phyloP scores from a whole-genome alignment of 441 rosid genomes.

The Adansonia grandidieri region DNA sequence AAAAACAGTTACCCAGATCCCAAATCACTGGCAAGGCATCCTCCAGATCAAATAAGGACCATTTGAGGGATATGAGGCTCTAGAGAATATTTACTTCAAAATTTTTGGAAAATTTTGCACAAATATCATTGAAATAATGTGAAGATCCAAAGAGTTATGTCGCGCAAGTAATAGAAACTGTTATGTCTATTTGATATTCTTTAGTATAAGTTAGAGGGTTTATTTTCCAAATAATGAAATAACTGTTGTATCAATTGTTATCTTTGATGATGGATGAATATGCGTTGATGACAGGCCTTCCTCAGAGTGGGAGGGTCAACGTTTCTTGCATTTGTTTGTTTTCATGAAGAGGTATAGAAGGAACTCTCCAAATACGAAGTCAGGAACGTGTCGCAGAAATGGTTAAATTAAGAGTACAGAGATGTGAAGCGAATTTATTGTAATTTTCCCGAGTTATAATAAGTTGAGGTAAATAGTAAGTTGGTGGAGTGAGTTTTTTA shows the following conservation, averaged over 20 bases:
- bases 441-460: neutral
- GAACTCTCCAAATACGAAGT: too few relatives aligned
- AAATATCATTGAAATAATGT: neutral
- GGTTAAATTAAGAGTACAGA: too few relatives aligned
- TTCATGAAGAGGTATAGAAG: neutral
- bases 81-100: neutral
- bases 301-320: too few relatives aligned
- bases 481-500: too few relatives aligned
- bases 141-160: constrained; percentile 1
- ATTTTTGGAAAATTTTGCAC: neutral
- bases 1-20: constrained; percentile 78
- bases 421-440: too few relatives aligned
- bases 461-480: too few relatives aligned
- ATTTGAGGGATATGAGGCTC: constrained; percentile 74
- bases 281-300: neutral
- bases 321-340: neutral
- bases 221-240: neutral
- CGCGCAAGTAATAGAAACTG: neutral
- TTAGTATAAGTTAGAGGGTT: neutral
- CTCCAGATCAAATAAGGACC: constrained; percentile 92
- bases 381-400: too few relatives aligned
- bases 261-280: neutral
- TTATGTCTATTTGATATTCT: neutral
- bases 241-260: neutral
- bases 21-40: constrained; percentile 86